Evolutionary conservation across 2,329 filamentous ascomycete species (phyloP).

Genomic region (Diaporthe eres): DNA sequence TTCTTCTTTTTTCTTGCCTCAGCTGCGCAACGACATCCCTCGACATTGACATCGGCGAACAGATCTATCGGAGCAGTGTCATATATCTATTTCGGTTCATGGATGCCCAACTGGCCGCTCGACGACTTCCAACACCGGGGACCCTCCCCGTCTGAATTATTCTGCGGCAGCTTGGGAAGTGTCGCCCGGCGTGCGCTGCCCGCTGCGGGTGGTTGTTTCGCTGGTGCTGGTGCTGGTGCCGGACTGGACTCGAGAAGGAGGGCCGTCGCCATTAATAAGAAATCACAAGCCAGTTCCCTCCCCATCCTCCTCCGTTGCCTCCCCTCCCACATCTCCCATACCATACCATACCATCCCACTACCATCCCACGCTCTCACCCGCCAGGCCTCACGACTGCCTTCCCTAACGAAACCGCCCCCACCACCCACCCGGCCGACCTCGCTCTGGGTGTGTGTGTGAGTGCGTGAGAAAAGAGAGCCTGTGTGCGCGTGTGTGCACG

Average conservation of each 20-base stretch:
- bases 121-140: conserved; percentile 2
- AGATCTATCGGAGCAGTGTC: not conserved
- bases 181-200: conserved; percentile 14
- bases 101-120: conserved; percentile 13
- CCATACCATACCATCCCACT: conserved; percentile 12
- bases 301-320: not conserved
- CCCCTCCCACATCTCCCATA: conserved; percentile 8
- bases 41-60: not conserved
- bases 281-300: conserved; percentile 15
- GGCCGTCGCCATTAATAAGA: conserved; percentile 18
- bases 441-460: not conserved
- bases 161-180: conserved; percentile 1
- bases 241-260: not conserved
- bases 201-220: conserved; percentile 1
- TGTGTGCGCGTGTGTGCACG: not conserved
- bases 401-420: not conserved
- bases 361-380: not conserved
- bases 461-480: not conserved
- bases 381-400: not conserved
- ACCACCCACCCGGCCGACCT: conserved; percentile 7
- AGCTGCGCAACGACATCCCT: conserved; percentile 11
- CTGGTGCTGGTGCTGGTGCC: conserved; percentile 3
- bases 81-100: conserved; percentile 17
- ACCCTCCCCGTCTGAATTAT: conserved; percentile 18
- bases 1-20: not conserved